phyloP scores from a whole-genome alignment of 2,329 filamentous ascomycete species.

The Fusarium staphyleae region DNA sequence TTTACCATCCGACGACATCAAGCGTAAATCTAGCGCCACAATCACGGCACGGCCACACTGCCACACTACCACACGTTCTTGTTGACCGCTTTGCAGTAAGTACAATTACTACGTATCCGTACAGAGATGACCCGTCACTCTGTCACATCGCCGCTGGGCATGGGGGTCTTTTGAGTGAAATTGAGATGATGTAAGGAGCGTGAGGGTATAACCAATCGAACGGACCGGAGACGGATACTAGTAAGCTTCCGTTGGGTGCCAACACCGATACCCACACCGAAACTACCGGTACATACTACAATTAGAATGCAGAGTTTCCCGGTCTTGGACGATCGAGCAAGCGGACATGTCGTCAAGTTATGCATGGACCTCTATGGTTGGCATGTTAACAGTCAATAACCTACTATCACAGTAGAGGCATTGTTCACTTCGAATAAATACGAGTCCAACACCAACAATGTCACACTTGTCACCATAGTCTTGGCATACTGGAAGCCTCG shows the following conservation, averaged over 20 bases:
- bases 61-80: slow-evolving; percentile 21
- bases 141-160: background rate
- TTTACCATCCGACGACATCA: slow-evolving; percentile 30
- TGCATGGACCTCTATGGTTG: too few relatives aligned
- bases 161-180: background rate
- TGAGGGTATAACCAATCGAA: background rate
- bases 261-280: slow-evolving; percentile 3
- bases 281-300: slow-evolving; percentile 1
- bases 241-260: background rate
- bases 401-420: too few relatives aligned
- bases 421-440: too few relatives aligned
- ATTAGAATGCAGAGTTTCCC: background rate
- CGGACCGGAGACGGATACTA: background rate
- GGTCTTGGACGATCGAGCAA: background rate
- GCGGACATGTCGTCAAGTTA: slow-evolving; percentile 1
- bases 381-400: too few relatives aligned
- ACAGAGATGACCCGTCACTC: background rate
- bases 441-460: slow-evolving; percentile 19
- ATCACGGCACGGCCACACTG: slow-evolving; percentile 21
- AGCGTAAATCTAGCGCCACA: slow-evolving; percentile 26
- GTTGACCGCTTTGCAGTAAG: background rate
- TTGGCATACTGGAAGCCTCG: slow-evolving; percentile 33
- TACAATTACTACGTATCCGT: too few relatives aligned
- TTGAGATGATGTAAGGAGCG: slow-evolving; percentile 18
- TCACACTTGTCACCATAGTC: slow-evolving; percentile 18